These are phyloP conservation scores for Aspergillus novofumigatus DNA, from an alignment of 2,329 filamentous ascomycete species.

Conservation along the genomic window DNA sequence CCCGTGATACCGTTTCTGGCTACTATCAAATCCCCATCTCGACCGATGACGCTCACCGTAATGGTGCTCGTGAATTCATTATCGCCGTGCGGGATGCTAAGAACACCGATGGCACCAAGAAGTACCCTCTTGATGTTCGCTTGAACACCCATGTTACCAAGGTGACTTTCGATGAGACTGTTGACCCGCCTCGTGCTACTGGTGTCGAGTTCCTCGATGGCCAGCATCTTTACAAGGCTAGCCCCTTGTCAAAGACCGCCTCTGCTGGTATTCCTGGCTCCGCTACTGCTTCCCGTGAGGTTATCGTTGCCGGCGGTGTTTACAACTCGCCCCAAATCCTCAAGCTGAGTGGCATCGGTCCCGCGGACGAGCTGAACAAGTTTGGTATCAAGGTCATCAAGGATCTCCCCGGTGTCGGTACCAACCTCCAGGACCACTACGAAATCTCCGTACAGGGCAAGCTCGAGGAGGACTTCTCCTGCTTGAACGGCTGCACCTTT, in stretches of 20 bases:
- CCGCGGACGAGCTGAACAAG: constrained; percentile 47
- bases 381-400: constrained; percentile 52
- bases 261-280: constrained; percentile 35
- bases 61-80: constrained; percentile 41
- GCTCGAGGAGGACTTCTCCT: constrained; percentile 41
- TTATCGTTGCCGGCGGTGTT: constrained; percentile 50
- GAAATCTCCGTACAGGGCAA: constrained; percentile 22
- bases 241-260: constrained; percentile 29
- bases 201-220: constrained; percentile 51
- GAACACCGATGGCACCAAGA: constrained; percentile 26
- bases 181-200: constrained; percentile 39
- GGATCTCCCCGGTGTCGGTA: constrained; percentile 60
- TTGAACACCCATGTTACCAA: constrained; percentile 47
- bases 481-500: constrained; percentile 33
- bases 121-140: constrained; percentile 54
- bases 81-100: constrained; percentile 22
- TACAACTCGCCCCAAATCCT: constrained; percentile 64
- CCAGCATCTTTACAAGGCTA: constrained; percentile 45
- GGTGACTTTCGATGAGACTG: constrained; percentile 40
- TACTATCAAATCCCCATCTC: constrained; percentile 58
- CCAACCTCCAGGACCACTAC: constrained; percentile 59
- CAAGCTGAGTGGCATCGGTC: constrained; percentile 62
- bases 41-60: constrained; percentile 29
- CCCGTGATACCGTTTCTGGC: constrained; percentile 47
- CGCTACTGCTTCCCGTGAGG: constrained; percentile 42